Evolutionary conservation across 2,329 filamentous ascomycete genomes (phyloP), one percentile per base, ranked within the genome.

Genomic region (Aspergillus sp.): DNA sequence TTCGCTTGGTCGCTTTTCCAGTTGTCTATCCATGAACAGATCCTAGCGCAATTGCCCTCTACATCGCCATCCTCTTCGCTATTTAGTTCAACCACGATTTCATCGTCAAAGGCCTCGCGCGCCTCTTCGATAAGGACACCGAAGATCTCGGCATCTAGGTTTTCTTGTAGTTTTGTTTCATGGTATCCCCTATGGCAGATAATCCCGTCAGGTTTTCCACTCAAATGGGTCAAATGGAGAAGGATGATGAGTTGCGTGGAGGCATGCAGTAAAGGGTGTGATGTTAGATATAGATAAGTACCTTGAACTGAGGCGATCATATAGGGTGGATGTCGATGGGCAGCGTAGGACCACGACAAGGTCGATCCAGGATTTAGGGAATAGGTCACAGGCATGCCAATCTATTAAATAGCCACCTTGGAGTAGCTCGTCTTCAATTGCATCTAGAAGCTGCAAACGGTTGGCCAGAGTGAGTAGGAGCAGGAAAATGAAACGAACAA

Each of bases 321-420:
- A 98, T 3, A 96, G 83, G 13, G 89, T 80, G 19, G 84, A 86
- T 17, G 91, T 92, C 66, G 95, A 87, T 56, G 90, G 91, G 60
- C 77, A 80, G 46, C 95, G 83, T 62, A 99, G 76, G 55, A 99
- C 95, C 5, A 98, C 89, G 1, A 99, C 93, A 2, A 99, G 83
- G 73, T 99, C 95, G 70, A 99, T 89, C 91, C 93, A 96, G 70
- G 89, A 89, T 72, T 89, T 87, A 2, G 95, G 95, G 70, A 98
- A 98, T 20, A 98, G 78, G 69, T 98, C 95, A 78, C 93, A 98
- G 2, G 93, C 93, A 77, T 99, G 95, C 93, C 95, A 99, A 78
- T 99, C 95, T 70, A 99, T 89, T 66, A 99, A 86, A 74, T 86
- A 90, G 19, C 95, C 95, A 57, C 93, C 93, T 19, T 83, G 77